These are phyloP conservation scores for Mycena leptocephala DNA, from an alignment of 768 basidiomycete genomes.

Conservation along the genomic window DNA sequence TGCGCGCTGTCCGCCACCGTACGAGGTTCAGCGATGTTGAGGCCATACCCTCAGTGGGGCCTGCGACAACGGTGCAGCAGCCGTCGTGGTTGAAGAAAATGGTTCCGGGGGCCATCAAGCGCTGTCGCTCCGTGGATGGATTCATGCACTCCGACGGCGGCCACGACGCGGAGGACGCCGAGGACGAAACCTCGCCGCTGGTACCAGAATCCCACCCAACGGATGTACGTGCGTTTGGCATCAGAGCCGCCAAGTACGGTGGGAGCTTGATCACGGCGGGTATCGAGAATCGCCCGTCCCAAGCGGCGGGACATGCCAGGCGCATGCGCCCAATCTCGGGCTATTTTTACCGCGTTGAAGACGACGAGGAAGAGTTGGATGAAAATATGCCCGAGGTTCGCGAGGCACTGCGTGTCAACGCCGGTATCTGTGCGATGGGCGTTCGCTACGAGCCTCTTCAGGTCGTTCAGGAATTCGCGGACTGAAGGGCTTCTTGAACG, in stretches of 20 bases:
- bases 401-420: background rate
- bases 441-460: background rate
- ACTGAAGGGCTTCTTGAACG: too few species aligned
- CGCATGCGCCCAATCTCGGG: background rate
- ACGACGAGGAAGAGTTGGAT: background rate
- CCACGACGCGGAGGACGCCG: too few species aligned
- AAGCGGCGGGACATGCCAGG: background rate
- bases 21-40: background rate
- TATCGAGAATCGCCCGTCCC: background rate
- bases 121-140: too few species aligned
- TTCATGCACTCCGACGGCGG: too few species aligned
- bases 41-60: too few species aligned
- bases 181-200: too few species aligned
- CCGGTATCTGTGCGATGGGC: background rate
- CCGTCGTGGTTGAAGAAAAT: too few species aligned
- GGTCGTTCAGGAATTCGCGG: too few species aligned
- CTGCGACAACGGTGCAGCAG: too few species aligned
- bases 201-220: too few species aligned
- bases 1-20: background rate
- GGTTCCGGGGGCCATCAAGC: too few species aligned
- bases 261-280: background rate
- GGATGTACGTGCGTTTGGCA: too few species aligned
- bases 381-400: background rate
- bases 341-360: background rate
- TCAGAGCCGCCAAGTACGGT: background rate